Base-by-base conservation (phyloP, 1,284 basidiomycete species). In the Cryptococcus wingfieldii region DNA sequence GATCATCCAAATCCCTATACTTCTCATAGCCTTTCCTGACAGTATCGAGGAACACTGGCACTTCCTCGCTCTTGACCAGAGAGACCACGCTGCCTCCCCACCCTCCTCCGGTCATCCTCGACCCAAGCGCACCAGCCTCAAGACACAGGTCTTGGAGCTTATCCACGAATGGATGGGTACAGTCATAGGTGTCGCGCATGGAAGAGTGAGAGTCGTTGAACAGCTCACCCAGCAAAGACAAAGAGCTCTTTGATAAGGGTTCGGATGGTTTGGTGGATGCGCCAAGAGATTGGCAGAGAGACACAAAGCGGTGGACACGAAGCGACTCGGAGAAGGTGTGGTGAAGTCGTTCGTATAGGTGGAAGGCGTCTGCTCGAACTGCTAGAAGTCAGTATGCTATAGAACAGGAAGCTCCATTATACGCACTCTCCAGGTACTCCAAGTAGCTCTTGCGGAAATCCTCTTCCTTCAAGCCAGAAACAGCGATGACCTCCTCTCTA, bases 1-100 rank as follows among this genome's bases (percentile, higher is more conserved):
- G 83, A 16, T 81, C 81, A 44, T 81, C 79, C 34, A 93, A 72
- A 7, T 77, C 77, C 54, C 79, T 79, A 74, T 87, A 92, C 10
- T 84, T 82, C 19, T 70, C 75, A 69, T 90, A 93, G 16, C 76
- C 75, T 19, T 77, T 76, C 69, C 79, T 83, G 25, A 93, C 78
- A 58, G 80, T 79, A 58, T 77, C 69, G 48, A 92, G 85, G 69
- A 94, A 92, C n/a, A 68, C 61, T 0, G 82, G 80, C 3, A 89
- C 87, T 38, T 82, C 68, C n/a, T 79, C 75, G 63, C 87, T 85
- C 7, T 83, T 81, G 3, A 94, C 86, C 18, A 94, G 81, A 16
- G 88, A 89, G 23, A 94, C 87, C 0, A 87, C 88, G 64, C 89
- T 91, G 12, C 91, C 91, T 50, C 91, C 91, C 90, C 90, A 95